Base-by-base conservation (phyloP, 2,329 filamentous ascomycete genomes). In the Fonsecaea multimorphosa region DNA sequence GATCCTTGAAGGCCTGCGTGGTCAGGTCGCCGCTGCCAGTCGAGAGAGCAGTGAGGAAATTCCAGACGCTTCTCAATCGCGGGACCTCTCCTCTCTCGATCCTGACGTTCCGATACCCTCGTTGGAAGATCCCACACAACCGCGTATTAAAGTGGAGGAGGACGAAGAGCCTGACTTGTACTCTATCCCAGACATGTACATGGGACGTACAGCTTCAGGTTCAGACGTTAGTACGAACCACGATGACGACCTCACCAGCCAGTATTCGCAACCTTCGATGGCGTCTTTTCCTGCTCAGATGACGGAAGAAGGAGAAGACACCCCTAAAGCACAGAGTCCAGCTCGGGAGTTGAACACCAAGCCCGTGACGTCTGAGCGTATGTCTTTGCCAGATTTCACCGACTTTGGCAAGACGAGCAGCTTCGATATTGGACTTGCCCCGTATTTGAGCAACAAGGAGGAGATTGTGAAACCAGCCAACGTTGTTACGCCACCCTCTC, bases 101-200 rank as follows among this genome's bases (percentile, higher is more conserved):
- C 94, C 94, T 6, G 94, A 98, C 76, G 86, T 95, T 46, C 91
- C 94, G 0, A 92, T 97, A 71, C 93, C 92, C 22, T 96, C 92
- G 38, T 89, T 92, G 14, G 94, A 97, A 78, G 88, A 88, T 70
- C 71, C 70, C 3, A 72, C 70, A 8, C 67, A 69, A 16, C 63
- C 49, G 8, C 64, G 36, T 19, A 88, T 93, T 73, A 91, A 90
- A 72, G 84, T 89, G 73, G 81, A 83, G 24, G 79, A 81, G 31
- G 85, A 89, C 27, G 85, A 89, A 57, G 78, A 85, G 11, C 80
- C 85, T 14, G 88, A 92, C 74, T 81, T 90, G 53, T 91, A 91
- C 72, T 83, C 84, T 8, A 87, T 91, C 63, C 84, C 89, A 8
- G 89, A 91, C 67, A 84, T 90, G 70, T 89, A 89, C 72, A 85